Base-by-base conservation (phyloP, 345 rosid species). In the Moricandia moricandioides region DNA sequence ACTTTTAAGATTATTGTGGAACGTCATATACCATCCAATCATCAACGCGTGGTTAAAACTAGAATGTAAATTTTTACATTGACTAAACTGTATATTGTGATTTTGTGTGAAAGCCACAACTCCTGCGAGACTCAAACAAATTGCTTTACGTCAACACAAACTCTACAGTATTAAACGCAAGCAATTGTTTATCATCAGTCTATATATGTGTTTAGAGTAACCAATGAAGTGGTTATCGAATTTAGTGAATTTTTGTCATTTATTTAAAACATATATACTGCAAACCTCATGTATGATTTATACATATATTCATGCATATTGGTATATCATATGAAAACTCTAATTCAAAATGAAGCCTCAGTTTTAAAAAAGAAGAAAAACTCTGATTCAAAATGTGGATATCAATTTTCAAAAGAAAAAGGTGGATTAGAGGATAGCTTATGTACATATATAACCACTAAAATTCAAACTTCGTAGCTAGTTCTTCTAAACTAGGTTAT, bases 31-130 rank as follows among this genome's bases (percentile, higher is more conserved):
- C n/a, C n/a, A n/a, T n/a, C n/a, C n/a, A n/a, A n/a, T n/a, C n/a
- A n/a, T n/a, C n/a, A n/a, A n/a, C n/a, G n/a, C n/a, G n/a, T n/a
- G n/a, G n/a, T n/a, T n/a, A n/a, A n/a, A n/a, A n/a, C n/a, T n/a
- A n/a, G n/a, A n/a, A n/a, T n/a, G n/a, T n/a, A n/a, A n/a, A n/a
- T n/a, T n/a, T 71, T 70, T 71, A 58, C 62, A 65, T 7, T 58
- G 72, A 55, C 62, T 27, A 57, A 70, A 71, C 54, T 70, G 33
- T 71, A 65, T 56, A 54, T n/a, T 70, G 65, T 63, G 65, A 33
- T 66, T 67, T 47, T 43, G 35, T 64, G 54, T 63, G 66, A 77
- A 77, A 64, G 71, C 80, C 66, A 70, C 71, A 63, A 77, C 70
- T 43, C 58, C 21, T 62, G 26, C 30, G 70, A 39, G 75, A 63